A percentile compares a stretch with the other conserved stretches of the same genome.
phyloP scores from a whole-genome alignment of 2,329 filamentous ascomycete genomes.

The Blastomyces gilchristii region DNA sequence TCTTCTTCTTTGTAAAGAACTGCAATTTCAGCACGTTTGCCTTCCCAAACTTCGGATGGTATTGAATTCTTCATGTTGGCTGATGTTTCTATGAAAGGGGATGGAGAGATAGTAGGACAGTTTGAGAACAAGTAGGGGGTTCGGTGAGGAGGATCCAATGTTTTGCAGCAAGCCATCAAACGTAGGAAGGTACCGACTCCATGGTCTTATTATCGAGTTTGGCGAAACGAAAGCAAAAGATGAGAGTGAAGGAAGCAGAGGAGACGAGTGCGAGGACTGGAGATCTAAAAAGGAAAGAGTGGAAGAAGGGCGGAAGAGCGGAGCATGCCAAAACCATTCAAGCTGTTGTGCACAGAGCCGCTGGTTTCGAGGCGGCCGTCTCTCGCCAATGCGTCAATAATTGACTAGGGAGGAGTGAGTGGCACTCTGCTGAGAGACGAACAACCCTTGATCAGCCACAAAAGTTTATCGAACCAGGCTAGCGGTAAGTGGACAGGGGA shows the following conservation, averaged over 20 bases:
- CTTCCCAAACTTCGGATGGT: conserved; percentile 36
- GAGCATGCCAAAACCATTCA: neutral
- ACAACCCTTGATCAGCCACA: conserved; percentile 1
- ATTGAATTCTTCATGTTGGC: conserved; percentile 34
- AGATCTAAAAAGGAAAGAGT: neutral
- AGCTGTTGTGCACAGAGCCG: neutral
- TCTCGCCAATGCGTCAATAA: conserved; percentile 5
- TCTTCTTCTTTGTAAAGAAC: conserved; percentile 36
- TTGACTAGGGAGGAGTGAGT: neutral
- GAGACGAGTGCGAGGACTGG: neutral
- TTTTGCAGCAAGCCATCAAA: conserved; percentile 1
- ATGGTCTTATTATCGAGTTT: neutral
- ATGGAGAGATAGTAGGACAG: neutral
- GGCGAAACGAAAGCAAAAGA: neutral
- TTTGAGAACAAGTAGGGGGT: neutral
- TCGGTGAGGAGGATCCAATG: neutral
- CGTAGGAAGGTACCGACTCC: neutral
- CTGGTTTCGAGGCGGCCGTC: neutral
- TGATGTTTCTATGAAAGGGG: conserved; percentile 8
- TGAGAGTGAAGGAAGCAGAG: neutral
- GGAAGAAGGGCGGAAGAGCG: neutral
- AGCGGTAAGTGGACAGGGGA: conserved; percentile 1
- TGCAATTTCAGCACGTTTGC: conserved; percentile 33
- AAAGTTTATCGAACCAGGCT: conserved; percentile 1
- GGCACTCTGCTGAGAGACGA: neutral